phyloP scores from a whole-genome alignment of 305 asterid species.

The Galium porrigens region DNA sequence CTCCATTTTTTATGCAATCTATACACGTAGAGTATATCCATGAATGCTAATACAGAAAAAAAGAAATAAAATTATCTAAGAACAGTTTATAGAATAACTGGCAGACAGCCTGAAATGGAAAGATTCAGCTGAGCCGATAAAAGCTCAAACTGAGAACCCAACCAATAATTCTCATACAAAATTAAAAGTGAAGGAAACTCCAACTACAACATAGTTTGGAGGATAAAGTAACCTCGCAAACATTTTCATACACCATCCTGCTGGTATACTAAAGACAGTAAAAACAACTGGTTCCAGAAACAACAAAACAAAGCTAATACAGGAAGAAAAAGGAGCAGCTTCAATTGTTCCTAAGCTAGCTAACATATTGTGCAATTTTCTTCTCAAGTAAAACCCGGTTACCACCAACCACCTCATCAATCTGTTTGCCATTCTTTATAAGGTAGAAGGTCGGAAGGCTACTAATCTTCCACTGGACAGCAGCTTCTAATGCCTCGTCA shows the following conservation, averaged over 20 bases:
- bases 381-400: slow-evolving; percentile 32
- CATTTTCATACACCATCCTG: not conserved
- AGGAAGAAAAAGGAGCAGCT: not conserved
- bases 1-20: not conserved
- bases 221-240: not conserved
- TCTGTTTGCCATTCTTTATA: slow-evolving; percentile 29
- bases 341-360: slow-evolving; percentile 1
- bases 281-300: not conserved
- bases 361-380: slow-evolving; percentile 29
- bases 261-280: not conserved
- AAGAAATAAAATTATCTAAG: not conserved
- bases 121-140: not conserved
- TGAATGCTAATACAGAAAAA: not conserved
- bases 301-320: not conserved
- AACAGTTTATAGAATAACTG: not conserved
- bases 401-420: slow-evolving; percentile 28
- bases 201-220: not conserved
- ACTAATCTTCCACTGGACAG: slow-evolving; percentile 27
- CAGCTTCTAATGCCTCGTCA: slow-evolving; percentile 36
- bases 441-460: slow-evolving; percentile 48
- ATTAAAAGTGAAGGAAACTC: not conserved
- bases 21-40: not conserved
- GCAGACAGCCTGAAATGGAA: not conserved
- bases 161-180: not conserved
- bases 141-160: not conserved